A percentile compares a stretch with the other conserved stretches of the same genome.
Conservation (phyloP, 768 basidiomycete genomes). For the Hortiboletus campestris region DNA sequence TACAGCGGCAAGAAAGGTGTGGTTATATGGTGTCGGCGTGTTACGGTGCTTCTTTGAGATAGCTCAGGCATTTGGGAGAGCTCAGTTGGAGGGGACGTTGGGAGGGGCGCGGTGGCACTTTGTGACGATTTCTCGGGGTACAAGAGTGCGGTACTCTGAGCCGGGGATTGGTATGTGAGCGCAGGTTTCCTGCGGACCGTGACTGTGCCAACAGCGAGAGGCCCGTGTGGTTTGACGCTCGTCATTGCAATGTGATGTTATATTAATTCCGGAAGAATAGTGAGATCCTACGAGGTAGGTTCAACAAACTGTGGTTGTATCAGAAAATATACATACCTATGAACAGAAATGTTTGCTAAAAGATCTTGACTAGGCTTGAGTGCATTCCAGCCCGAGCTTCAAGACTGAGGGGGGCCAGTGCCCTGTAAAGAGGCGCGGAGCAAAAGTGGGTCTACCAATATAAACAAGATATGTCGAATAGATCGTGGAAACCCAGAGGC, state of each 20-base stretch:
- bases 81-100: constrained; percentile 12
- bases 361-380: neutral
- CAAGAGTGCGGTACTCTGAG: constrained; percentile 30
- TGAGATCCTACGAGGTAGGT: constrained; percentile 7
- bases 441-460: constrained; percentile 17
- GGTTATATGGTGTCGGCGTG: constrained; percentile 23
- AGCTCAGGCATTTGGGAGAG: constrained; percentile 11
- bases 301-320: neutral
- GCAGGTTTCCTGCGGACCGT: constrained; percentile 54
- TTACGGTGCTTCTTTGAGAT: constrained; percentile 13
- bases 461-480: constrained; percentile 22
- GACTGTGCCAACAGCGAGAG: constrained; percentile 12
- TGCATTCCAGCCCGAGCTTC: constrained; percentile 23
- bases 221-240: constrained; percentile 20
- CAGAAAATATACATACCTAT: constrained; percentile 18
- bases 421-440: neutral
- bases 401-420: neutral
- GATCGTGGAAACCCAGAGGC: constrained; percentile 8
- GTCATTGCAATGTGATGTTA: constrained; percentile 19
- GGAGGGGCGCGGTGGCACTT: constrained; percentile 14
- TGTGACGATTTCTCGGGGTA: constrained; percentile 23
- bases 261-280: constrained; percentile 5
- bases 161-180: constrained; percentile 58
- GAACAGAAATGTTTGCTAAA: constrained; percentile 11
- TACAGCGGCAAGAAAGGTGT: constrained; percentile 60